These are phyloP conservation scores for Lepiota brunneoincarnata DNA, from an alignment of 768 basidiomycete genomes.

Conservation along the genomic window DNA sequence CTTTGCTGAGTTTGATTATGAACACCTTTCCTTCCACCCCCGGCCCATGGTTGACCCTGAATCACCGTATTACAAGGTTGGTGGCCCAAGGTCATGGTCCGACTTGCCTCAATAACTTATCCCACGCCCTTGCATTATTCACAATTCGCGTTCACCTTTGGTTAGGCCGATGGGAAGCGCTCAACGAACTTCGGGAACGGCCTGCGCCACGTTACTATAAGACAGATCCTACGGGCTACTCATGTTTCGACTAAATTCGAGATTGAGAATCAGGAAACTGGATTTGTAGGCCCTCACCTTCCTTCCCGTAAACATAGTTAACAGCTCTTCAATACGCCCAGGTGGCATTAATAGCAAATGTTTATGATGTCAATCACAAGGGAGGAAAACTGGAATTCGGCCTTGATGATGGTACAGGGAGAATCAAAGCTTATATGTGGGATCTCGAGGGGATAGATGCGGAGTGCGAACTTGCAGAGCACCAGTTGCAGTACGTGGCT, in stretches of 20 bases:
- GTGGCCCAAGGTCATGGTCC: not conserved
- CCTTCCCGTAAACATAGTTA: not conserved
- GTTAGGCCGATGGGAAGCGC: not conserved
- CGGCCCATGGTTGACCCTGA: not conserved
- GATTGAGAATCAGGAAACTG: conserved; percentile 11
- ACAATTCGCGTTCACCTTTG: too few relatives aligned
- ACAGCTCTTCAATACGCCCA: not conserved
- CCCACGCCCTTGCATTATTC: too few relatives aligned
- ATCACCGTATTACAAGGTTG: not conserved
- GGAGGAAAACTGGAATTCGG: conserved; percentile 4
- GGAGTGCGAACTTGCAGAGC: conserved; percentile 3
- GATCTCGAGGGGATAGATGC: conserved; percentile 1
- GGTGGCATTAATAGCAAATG: conserved; percentile 13
- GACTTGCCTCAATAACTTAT: not conserved
- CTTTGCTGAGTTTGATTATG: not conserved
- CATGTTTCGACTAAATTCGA: conserved; percentile 3
- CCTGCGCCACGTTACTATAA: conserved; percentile 10
- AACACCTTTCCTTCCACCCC: not conserved
- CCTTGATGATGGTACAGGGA: conserved; percentile 12
- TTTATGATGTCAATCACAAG: not conserved
- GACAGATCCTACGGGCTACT: conserved; percentile 7
- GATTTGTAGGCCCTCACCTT: not conserved
- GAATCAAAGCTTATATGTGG: conserved; percentile 13
- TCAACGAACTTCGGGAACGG: not conserved
- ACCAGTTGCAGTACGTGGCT: not conserved